phyloP scores from a whole-genome alignment of 331 rosid genomes.

The Arachis monticola region DNA sequence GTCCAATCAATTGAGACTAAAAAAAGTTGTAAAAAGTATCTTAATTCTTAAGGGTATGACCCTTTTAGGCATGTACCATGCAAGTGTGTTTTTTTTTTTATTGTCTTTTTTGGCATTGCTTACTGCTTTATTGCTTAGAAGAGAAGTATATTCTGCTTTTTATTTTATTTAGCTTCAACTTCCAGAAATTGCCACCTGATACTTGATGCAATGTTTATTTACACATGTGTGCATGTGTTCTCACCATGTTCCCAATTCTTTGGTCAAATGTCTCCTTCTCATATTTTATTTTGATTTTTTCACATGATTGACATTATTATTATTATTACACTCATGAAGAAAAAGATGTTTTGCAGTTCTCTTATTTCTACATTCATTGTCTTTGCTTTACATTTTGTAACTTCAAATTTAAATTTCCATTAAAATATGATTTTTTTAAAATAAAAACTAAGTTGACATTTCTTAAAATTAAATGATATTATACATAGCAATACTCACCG shows the following conservation, averaged over 20 bases:
- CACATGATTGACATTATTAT: neutral
- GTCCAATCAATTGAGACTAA: neutral
- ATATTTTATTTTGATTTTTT: neutral
- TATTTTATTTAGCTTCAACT: neutral
- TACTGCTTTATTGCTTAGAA: slow-evolving; percentile 32
- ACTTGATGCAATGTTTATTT: neutral
- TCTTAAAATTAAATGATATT: too few species aligned
- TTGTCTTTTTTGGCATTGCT: neutral
- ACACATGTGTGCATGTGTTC: neutral
- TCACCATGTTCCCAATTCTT: slow-evolving; percentile 2
- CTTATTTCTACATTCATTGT: neutral
- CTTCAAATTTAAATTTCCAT: too few species aligned
- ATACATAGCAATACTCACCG: too few species aligned
- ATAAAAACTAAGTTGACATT: too few species aligned
- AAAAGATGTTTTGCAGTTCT: neutral
- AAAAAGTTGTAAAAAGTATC: neutral
- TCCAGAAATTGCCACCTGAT: slow-evolving; percentile 11
- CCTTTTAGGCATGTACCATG: neutral
- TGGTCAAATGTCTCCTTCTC: slow-evolving; percentile 15
- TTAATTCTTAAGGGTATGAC: neutral
- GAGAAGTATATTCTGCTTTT: slow-evolving; percentile 17
- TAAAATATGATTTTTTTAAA: too few species aligned
- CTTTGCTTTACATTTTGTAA: neutral
- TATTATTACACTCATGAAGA: too few species aligned
- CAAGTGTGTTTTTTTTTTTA: neutral